These are phyloP conservation scores for Colletotrichum sidae DNA, from an alignment of 2,329 filamentous ascomycete species.

Conservation along the genomic window DNA sequence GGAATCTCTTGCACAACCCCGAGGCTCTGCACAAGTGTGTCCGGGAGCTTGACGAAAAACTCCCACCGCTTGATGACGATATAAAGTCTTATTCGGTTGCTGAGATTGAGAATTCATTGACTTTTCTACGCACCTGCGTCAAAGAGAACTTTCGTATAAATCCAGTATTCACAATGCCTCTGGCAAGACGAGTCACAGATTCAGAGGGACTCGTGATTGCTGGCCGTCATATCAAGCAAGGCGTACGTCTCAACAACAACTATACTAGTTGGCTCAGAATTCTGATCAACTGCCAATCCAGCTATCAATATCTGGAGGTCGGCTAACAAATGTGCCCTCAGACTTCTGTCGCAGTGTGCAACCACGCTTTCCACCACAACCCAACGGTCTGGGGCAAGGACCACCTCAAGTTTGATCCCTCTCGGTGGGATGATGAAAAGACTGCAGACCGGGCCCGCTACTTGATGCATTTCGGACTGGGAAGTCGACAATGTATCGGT, in stretches of 20 bases:
- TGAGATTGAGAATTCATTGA: slow-evolving; percentile 8
- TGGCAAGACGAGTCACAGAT: slow-evolving; percentile 21
- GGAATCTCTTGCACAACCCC: slow-evolving; percentile 24
- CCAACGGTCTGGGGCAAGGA: slow-evolving; percentile 17
- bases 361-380: slow-evolving; percentile 26
- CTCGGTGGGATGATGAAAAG: slow-evolving; percentile 12
- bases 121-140: slow-evolving; percentile 12
- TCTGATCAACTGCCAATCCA: neutral
- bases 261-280: neutral
- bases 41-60: neutral
- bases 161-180: slow-evolving; percentile 26
- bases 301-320: too few species aligned
- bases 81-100: slow-evolving; percentile 14
- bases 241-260: neutral
- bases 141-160: slow-evolving; percentile 25
- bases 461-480: slow-evolving; percentile 29
- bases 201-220: slow-evolving; percentile 15
- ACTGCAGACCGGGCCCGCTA: slow-evolving; percentile 16
- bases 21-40: slow-evolving; percentile 1
- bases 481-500: slow-evolving; percentile 24
- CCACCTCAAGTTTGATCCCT: slow-evolving; percentile 6
- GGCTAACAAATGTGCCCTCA: neutral
- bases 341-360: slow-evolving; percentile 27
- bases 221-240: slow-evolving; percentile 21
- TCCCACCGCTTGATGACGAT: slow-evolving; percentile 3